Conservation (phyloP, 148 eudicot species). For the Hydrangea macrophylla region DNA sequence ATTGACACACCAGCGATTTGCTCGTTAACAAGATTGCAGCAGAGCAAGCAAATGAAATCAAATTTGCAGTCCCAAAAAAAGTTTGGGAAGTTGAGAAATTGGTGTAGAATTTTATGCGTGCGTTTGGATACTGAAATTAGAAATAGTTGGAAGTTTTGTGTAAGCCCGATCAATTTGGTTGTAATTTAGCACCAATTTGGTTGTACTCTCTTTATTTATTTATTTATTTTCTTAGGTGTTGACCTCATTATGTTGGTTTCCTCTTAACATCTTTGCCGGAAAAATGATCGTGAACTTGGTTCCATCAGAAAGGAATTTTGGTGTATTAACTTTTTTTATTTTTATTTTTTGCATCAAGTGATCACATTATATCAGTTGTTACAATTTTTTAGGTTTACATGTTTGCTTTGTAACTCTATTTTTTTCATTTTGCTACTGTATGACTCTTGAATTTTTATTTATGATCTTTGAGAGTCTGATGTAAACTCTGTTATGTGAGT, state of each 20-base stretch:
- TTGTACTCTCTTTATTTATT: slow-evolving; percentile 3
- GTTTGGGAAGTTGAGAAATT: background rate
- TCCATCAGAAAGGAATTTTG: too few relatives aligned
- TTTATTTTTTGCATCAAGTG: too few relatives aligned
- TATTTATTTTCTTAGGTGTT: background rate
- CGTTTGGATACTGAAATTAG: slow-evolving; percentile 25
- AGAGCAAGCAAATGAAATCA: slow-evolving; percentile 13
- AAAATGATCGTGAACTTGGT: too few relatives aligned
- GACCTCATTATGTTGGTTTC: background rate
- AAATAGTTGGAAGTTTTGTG: slow-evolving; percentile 19
- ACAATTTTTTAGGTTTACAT: too few relatives aligned
- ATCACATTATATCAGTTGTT: too few relatives aligned
- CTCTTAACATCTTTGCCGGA: background rate
- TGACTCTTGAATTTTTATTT: too few relatives aligned
- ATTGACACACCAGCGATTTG: background rate
- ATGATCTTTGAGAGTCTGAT: too few relatives aligned
- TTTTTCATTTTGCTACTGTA: too few relatives aligned
- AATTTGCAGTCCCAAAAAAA: slow-evolving; percentile 22
- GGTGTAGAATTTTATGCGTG: slow-evolving; percentile 24
- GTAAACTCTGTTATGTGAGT: too few relatives aligned
- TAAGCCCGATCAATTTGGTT: slow-evolving; percentile 1
- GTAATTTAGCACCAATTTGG: slow-evolving; percentile 18
- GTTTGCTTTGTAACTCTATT: too few relatives aligned
- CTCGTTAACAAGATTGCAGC: background rate
- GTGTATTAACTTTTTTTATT: too few relatives aligned